Conservation (phyloP, 805 yeast species). For the Ogataea kodamae region DNA sequence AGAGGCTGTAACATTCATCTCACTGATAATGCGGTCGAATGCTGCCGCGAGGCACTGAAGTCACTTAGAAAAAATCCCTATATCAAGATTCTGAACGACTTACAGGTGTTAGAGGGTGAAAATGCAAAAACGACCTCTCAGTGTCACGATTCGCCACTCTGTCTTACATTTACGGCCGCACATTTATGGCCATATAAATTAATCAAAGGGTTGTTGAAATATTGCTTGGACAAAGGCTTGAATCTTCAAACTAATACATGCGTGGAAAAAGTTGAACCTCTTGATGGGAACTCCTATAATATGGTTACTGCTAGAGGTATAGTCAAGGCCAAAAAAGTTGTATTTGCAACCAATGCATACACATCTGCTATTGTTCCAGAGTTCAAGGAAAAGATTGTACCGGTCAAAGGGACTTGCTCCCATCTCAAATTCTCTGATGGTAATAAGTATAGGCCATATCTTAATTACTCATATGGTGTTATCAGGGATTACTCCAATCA, state of each 20-base stretch:
- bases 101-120: slow-evolving; percentile 35
- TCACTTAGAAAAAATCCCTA: slow-evolving; percentile 28
- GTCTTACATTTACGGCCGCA: slow-evolving; percentile 39
- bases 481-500: background rate
- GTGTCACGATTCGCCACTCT: slow-evolving; percentile 27
- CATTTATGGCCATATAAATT: slow-evolving; percentile 45
- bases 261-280: slow-evolving; percentile 28
- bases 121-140: slow-evolving; percentile 30
- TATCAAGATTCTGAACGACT: slow-evolving; percentile 27
- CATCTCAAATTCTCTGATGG: slow-evolving; percentile 26
- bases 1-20: slow-evolving; percentile 30
- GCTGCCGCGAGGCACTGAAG: slow-evolving; percentile 14
- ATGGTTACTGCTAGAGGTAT: slow-evolving; percentile 30
- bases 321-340: slow-evolving; percentile 31
- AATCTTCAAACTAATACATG: slow-evolving; percentile 41
- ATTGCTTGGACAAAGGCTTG: slow-evolving; percentile 31
- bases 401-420: slow-evolving; percentile 34
- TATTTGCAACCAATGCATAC: slow-evolving; percentile 38
- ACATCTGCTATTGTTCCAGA: slow-evolving; percentile 24
- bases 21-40: slow-evolving; percentile 13
- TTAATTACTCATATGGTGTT: slow-evolving; percentile 34
- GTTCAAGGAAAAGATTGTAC: slow-evolving; percentile 31
- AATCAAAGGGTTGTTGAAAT: slow-evolving; percentile 32
- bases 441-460: slow-evolving; percentile 30
- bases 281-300: slow-evolving; percentile 28